Conservation (phyloP, 352 stramenopile species). For the Pythium folliculosum region DNA sequence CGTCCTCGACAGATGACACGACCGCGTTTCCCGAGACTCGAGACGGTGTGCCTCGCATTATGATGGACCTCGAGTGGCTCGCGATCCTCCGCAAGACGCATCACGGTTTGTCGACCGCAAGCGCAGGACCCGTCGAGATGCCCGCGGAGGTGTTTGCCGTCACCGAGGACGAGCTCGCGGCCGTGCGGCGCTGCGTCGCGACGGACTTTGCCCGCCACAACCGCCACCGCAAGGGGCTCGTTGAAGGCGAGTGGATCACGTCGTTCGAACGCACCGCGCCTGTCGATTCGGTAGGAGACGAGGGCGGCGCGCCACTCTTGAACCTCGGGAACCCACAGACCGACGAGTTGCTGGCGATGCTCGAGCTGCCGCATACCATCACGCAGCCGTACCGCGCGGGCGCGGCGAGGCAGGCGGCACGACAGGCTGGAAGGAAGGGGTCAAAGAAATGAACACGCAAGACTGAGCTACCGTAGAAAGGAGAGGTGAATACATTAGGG, state of each 20-base stretch:
- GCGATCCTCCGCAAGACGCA: slow-evolving; percentile 92
- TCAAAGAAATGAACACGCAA: not conserved
- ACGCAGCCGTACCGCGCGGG: slow-evolving; percentile 79
- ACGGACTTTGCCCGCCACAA: slow-evolving; percentile 37
- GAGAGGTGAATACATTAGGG: not conserved
- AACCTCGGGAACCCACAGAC: slow-evolving; percentile 93
- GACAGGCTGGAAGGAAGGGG: not conserved
- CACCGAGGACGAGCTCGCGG: slow-evolving; percentile 72
- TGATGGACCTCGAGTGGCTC: slow-evolving; percentile 95
- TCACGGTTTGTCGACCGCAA: slow-evolving; percentile 65
- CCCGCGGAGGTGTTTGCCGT: slow-evolving; percentile 69
- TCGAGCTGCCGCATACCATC: slow-evolving; percentile 91
- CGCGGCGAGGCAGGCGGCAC: not conserved
- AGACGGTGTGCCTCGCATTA: slow-evolving; percentile 35
- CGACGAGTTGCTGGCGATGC: slow-evolving; percentile 89
- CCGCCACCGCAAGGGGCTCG: slow-evolving; percentile 21
- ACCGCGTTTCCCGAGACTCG: not conserved
- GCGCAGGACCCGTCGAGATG: slow-evolving; percentile 49
- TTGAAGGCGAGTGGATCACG: slow-evolving; percentile 61
- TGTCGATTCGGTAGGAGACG: slow-evolving; percentile 38
- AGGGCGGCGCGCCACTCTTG: slow-evolving; percentile 7
- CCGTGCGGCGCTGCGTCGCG: slow-evolving; percentile 44
- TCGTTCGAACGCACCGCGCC: slow-evolving; percentile 80
- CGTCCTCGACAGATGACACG: not conserved
- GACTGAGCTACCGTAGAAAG: not conserved